Evolutionary conservation across 129 eudicot species (phyloP).

Genomic region (Gnaphalium uliginosum): DNA sequence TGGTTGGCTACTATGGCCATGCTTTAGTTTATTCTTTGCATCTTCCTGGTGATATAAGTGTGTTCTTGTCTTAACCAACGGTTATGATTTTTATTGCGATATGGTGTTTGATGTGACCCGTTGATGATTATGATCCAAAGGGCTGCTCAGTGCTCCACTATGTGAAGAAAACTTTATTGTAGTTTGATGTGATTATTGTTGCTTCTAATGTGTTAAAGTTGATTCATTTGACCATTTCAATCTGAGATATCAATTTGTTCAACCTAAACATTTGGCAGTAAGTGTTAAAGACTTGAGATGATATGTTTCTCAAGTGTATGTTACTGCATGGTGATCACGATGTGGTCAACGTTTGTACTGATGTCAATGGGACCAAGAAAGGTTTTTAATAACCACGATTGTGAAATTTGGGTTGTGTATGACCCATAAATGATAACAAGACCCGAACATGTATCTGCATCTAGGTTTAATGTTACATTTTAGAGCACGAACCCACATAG

Average conservation of each 20-base stretch:
- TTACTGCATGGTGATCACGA: not conserved
- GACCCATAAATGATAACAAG: no score
- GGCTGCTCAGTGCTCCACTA: not conserved
- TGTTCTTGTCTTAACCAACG: not conserved
- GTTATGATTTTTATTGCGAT: not conserved
- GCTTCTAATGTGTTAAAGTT: not conserved
- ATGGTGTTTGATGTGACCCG: not conserved
- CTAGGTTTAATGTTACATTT: no score
- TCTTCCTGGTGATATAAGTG: not conserved
- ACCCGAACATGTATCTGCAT: no score
- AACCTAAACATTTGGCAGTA: not conserved
- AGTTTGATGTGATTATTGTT: not conserved
- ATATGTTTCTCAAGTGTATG: not conserved
- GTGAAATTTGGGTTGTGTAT: no score
- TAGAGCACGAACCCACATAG: no score
- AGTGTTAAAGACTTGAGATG: not conserved
- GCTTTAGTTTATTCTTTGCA: not conserved
- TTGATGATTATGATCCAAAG: not conserved
- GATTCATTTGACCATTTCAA: not conserved
- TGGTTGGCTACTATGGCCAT: not conserved
- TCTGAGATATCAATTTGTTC: not conserved
- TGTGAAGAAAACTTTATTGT: not conserved
- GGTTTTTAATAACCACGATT: not conserved
- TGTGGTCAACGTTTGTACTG: not conserved
- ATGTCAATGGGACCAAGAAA: not conserved